Base-by-base conservation (phyloP, 805 yeast species). In the Babjeviella inositovora region DNA sequence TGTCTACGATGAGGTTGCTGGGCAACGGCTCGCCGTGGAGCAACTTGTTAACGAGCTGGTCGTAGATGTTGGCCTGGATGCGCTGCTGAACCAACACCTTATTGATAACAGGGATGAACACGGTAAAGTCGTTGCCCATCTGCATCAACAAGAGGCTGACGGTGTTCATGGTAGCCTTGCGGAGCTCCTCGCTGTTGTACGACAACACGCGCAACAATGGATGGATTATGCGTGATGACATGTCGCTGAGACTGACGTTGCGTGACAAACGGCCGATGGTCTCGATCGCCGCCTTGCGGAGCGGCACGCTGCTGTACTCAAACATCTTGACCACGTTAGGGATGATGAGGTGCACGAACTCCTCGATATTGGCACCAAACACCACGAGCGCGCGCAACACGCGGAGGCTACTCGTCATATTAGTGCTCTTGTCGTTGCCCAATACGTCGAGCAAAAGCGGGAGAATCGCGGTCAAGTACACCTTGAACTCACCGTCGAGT, bases 221-320 rank as follows among this genome's bases (percentile, higher is more conserved):
- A 35, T 87, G 96, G 14, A 90, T 67, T 23, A 90, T 77, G 31
- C 95, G 57, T 2, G 95, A 77, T 0, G 94, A 74, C 81, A 84
- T 75, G 33, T 87, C 97, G 27, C 70, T 70, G 26, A 90, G 50
- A 29, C 70, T 63, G 4, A 87, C 73, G 18, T 57, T 63, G 33
- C 69, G 71, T 2, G 93, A 70, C 14, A 90, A 46, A 36, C 77
- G 75, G 0, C 95, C 94, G 20, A 90, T 56, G 0, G 93, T 70
- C 22, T 73, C 74, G 26, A 90, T 72, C 0, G 96, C 84, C 20
- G 79, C 70, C 27, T 62, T 64, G 26, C 81, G 55, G 16, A 87
- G 57, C 9, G 53, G 51, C 1, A 70, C 51, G 1, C 84, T 71
- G 1, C 70, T 59, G 30, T 53, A 65, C 39, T 90, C 95, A 37